phyloP scores from a whole-genome alignment of 140 eudicot species.

The Cichorium intybus region DNA sequence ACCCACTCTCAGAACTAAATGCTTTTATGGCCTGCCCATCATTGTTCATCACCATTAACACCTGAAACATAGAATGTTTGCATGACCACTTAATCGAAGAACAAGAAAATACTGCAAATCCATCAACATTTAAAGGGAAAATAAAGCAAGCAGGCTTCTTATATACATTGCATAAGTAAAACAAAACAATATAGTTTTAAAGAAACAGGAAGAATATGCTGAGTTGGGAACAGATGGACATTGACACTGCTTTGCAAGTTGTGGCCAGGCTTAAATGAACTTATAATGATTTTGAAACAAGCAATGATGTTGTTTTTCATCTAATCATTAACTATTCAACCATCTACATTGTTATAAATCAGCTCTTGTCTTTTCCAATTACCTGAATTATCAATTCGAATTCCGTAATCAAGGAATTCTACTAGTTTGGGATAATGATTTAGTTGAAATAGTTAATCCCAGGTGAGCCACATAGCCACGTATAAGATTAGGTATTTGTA shows the following conservation, averaged over 20 bases:
- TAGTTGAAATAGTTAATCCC: no score
- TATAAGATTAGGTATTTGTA: no score
- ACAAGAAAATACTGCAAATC: not conserved
- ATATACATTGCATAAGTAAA: not conserved
- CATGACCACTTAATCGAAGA: not conserved
- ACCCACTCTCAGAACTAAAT: constrained; percentile 37
- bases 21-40: constrained; percentile 45
- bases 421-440: no score
- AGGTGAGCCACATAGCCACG: no score
- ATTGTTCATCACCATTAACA: constrained; percentile 34
- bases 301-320: not conserved
- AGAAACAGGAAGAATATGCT: not conserved
- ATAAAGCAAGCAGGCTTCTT: not conserved
- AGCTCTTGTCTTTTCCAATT: no score
- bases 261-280: not conserved
- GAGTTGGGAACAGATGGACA: not conserved
- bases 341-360: no score
- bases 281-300: not conserved
- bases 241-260: not conserved
- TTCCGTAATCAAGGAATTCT: no score
- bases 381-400: no score
- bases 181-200: not conserved
- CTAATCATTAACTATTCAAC: not conserved
- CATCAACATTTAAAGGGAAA: not conserved
- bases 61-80: constrained; percentile 31